These are phyloP conservation scores for Raffaelea albimanens DNA, from an alignment of 2,329 filamentous ascomycete genomes.

Conservation along the genomic window DNA sequence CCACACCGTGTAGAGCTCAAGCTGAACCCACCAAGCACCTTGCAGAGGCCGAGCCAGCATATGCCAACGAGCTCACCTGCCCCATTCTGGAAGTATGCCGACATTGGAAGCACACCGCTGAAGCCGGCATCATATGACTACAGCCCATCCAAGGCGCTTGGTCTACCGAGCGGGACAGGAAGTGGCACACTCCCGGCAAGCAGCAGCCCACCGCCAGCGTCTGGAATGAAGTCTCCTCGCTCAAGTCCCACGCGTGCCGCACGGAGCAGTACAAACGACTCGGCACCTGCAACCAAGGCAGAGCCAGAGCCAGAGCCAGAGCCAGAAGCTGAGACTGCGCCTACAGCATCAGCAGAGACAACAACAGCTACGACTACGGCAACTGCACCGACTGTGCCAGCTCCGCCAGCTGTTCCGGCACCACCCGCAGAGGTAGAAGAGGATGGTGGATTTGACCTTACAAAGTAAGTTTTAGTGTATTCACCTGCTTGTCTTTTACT, in stretches of 20 bases:
- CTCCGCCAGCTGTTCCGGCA: slow-evolving; percentile 9
- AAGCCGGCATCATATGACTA: slow-evolving; percentile 41
- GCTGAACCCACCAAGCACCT: slow-evolving; percentile 70
- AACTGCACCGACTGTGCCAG: background rate
- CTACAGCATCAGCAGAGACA: background rate
- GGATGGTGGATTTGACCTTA: slow-evolving; percentile 47
- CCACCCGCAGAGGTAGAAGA: slow-evolving; percentile 30
- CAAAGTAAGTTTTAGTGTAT: slow-evolving; percentile 37
- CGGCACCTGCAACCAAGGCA: too few species aligned
- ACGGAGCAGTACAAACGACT: slow-evolving; percentile 12
- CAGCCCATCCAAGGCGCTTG: slow-evolving; percentile 43
- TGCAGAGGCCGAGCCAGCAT: slow-evolving; percentile 72
- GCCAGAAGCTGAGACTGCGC: background rate
- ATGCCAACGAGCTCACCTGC: slow-evolving; percentile 80
- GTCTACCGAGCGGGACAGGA: slow-evolving; percentile 4
- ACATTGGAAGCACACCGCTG: slow-evolving; percentile 64
- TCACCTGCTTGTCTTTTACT: background rate
- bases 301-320: slow-evolving; percentile 8
- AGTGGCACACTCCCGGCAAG: slow-evolving; percentile 32
- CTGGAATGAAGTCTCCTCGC: slow-evolving; percentile 36
- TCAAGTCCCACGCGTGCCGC: slow-evolving; percentile 37
- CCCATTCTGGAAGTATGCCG: slow-evolving; percentile 81
- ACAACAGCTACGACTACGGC: background rate
- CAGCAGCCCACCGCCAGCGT: slow-evolving; percentile 46
- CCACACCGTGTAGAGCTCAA: slow-evolving; percentile 64